Base-by-base conservation (phyloP, 2,329 filamentous ascomycete genomes). In the Fusarium sp. region DNA sequence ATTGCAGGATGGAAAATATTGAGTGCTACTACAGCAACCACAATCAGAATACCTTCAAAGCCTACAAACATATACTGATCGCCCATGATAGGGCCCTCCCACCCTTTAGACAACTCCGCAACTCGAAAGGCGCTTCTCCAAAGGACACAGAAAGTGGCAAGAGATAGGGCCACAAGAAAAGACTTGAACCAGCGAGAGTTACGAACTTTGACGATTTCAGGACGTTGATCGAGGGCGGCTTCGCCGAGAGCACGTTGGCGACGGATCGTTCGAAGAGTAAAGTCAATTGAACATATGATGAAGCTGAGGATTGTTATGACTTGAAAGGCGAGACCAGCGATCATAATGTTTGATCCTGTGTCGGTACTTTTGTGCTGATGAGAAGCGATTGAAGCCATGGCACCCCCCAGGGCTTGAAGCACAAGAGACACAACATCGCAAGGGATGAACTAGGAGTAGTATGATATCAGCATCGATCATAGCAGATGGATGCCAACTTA, bases 121-220 rank as follows among this genome's bases (percentile, higher is more conserved):
- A 91, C 86, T 57, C 91, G 86, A 78, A 89, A 93, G 43, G 89
- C 85, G 68, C 86, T 89, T 11, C 91, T 83, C 72, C 87, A 86
- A 66, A 92, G 86, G 73, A 93, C 88, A 71, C 84, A 85, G 14
- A 91, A 55, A n/a, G 89, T 89, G 4, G 88, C 84, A 4, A 90
- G 76, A 2, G 80, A 76, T 20, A 91, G 81, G 13, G 85, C 87
- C n/a, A 72, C 73, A 7, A 89, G 76, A 76, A 90, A 91, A 14
- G 81, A 81, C 57, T 81, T 81, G 79, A 90, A 90, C 25, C 77
- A 74, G 47, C 71, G 72, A 16, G 82, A 82, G 42, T 75, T 62
- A 32, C 85, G 81, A 41, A 85, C 76, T 11, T 73, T 72, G 30
- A 75, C 75, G 16, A 80, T 71, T 11, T 69, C 71, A 10, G 79